These are phyloP conservation scores for Parachaetomium inaequale DNA, from an alignment of 495 filamentous ascomycete species.

Conservation along the genomic window DNA sequence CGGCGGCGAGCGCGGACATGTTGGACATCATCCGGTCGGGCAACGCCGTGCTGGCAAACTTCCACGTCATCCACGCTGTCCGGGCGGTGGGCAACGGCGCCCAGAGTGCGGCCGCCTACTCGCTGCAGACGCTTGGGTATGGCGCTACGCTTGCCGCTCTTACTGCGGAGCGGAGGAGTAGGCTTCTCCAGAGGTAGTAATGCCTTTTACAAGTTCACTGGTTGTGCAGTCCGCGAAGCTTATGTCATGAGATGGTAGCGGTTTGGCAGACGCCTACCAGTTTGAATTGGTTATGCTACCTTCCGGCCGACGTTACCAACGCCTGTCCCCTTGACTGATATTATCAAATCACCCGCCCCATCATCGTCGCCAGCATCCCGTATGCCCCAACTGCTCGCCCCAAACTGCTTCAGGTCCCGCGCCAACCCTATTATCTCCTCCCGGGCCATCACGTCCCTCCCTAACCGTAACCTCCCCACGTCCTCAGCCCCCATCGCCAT, in stretches of 20 bases:
- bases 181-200: slow-evolving; percentile 27
- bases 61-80: slow-evolving; percentile 65
- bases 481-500: slow-evolving; percentile 93
- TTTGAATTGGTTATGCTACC: slow-evolving; percentile 61
- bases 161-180: slow-evolving; percentile 43
- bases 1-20: slow-evolving; percentile 38
- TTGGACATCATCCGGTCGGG: slow-evolving; percentile 63
- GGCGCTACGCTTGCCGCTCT: slow-evolving; percentile 45
- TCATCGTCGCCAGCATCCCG: slow-evolving; percentile 57
- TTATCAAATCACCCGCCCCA: slow-evolving; percentile 65
- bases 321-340: slow-evolving; percentile 89
- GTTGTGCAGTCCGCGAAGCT: neutral
- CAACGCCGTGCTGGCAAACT: slow-evolving; percentile 63
- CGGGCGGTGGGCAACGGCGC: slow-evolving; percentile 59
- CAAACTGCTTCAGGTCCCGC: slow-evolving; percentile 80
- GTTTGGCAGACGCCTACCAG: neutral
- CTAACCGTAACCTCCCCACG: slow-evolving; percentile 54
- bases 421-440: slow-evolving; percentile 75
- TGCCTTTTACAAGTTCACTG: neutral
- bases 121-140: slow-evolving; percentile 50
- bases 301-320: slow-evolving; percentile 96
- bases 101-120: slow-evolving; percentile 48
- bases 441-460: slow-evolving; percentile 73
- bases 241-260: slow-evolving; percentile 1
- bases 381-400: slow-evolving; percentile 82